Percentiles rank a stretch among this genome's conserved stretches.
Conservation (phyloP, 768 basidiomycete genomes). For the Trametes elegans region DNA sequence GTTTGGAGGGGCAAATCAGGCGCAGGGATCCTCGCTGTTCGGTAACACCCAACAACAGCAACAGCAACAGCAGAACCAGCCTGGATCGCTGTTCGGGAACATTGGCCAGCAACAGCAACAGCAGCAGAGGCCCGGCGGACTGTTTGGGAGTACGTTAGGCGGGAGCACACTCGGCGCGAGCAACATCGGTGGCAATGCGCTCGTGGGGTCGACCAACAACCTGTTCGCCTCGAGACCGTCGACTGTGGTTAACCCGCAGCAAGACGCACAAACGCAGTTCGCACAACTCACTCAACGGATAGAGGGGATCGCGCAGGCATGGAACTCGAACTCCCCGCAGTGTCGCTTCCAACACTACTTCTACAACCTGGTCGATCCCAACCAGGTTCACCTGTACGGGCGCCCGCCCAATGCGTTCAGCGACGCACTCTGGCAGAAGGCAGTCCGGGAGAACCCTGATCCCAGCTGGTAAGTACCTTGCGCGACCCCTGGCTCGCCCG, state of each 20-base stretch:
- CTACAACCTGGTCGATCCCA: slow-evolving; percentile 80
- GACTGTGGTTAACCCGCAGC: slow-evolving; percentile 43
- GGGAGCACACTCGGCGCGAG: slow-evolving; percentile 14
- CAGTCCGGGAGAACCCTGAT: slow-evolving; percentile 79
- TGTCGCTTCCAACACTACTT: slow-evolving; percentile 89
- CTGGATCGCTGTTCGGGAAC: slow-evolving; percentile 17
- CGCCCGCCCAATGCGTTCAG: slow-evolving; percentile 72
- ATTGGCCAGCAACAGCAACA: slow-evolving; percentile 12
- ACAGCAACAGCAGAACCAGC: slow-evolving; percentile 17
- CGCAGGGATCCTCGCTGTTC: slow-evolving; percentile 8
- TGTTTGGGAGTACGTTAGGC: slow-evolving; percentile 24
- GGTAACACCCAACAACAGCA: slow-evolving; percentile 17
- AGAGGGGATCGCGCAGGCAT: slow-evolving; percentile 62
- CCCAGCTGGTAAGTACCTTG: slow-evolving; percentile 58
- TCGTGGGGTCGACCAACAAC: slow-evolving; percentile 27
- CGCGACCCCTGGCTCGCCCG: background rate
- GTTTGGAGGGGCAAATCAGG: slow-evolving; percentile 12
- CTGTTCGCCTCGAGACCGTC: slow-evolving; percentile 40
- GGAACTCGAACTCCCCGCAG: slow-evolving; percentile 64
- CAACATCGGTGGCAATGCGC: slow-evolving; percentile 14
- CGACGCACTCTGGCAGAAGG: slow-evolving; percentile 75
- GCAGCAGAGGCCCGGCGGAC: slow-evolving; percentile 14
- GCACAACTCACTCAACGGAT: slow-evolving; percentile 54
- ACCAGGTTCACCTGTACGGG: slow-evolving; percentile 60
- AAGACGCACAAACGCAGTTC: slow-evolving; percentile 63